Percentiles rank a stretch among this genome's conserved stretches.
Evolutionary conservation across 257 asterid species (phyloP).

Genomic region (Misopates orontium): DNA sequence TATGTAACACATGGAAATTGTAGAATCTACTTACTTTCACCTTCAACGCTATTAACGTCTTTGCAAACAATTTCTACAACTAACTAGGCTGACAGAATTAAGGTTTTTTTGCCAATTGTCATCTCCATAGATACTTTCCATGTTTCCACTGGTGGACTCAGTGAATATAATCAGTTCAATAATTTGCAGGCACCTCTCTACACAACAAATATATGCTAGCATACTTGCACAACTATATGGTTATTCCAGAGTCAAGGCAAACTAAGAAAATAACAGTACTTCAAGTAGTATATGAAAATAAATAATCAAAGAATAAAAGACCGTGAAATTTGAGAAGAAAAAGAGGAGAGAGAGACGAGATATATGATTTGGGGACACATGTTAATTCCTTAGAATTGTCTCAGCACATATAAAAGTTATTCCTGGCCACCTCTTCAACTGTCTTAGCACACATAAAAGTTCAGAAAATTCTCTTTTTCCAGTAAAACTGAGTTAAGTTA

Average conservation of each 20-base stretch:
- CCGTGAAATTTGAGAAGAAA: no score
- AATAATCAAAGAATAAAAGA: no score
- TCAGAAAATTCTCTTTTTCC: neutral
- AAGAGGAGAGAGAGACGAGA: neutral
- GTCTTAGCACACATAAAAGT: neutral
- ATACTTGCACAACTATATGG: no score
- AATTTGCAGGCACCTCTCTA: conserved; percentile 18
- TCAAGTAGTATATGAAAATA: no score
- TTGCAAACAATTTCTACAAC: neutral
- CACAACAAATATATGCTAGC: no score
- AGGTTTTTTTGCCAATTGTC: conserved; percentile 2
- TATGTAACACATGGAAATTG: neutral
- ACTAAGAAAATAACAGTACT: no score
- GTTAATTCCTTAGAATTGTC: neutral
- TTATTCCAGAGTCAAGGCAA: no score
- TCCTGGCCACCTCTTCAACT: neutral
- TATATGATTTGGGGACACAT: neutral
- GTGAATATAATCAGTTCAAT: conserved; percentile 5
- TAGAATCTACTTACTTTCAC: conserved; percentile 8
- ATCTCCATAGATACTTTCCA: conserved; percentile 12
- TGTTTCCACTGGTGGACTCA: neutral
- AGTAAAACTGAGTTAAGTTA: neutral
- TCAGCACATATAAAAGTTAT: no score
- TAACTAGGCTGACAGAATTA: neutral
- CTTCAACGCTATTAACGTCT: neutral